phyloP scores from a whole-genome alignment of 2,329 filamentous ascomycete species.

The Hansfordia pulvinata region DNA sequence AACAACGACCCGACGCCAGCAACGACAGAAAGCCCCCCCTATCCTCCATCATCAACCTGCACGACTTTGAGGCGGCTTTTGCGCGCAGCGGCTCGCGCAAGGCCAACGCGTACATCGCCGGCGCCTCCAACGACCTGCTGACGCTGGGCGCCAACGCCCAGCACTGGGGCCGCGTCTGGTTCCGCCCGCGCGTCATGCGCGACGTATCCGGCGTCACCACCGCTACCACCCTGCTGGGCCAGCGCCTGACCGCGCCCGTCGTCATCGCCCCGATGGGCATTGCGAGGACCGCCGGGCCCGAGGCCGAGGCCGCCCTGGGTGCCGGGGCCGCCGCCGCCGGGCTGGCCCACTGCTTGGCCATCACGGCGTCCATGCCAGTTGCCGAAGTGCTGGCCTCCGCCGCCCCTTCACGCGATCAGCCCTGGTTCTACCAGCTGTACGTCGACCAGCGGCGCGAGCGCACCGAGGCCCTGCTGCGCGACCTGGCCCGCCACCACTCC shows the following conservation, averaged over 20 bases:
- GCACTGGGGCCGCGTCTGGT: conserved; percentile 9
- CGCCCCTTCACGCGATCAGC: neutral
- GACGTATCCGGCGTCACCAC: conserved; percentile 8
- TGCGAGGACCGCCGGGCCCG: conserved; percentile 5
- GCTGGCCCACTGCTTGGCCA: neutral
- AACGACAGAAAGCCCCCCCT: neutral
- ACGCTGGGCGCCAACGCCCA: conserved; percentile 9
- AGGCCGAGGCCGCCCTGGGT: conserved; percentile 1
- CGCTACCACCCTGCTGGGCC: conserved; percentile 8
- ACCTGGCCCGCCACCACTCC: neutral
- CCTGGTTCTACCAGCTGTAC: conserved; percentile 6
- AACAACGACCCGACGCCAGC: neutral
- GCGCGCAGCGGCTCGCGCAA: conserved; percentile 5
- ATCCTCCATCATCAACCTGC: conserved; percentile 10
- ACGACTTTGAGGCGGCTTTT: conserved; percentile 13
- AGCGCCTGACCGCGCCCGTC: conserved; percentile 8
- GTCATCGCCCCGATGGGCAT: conserved; percentile 10
- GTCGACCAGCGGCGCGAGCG: conserved; percentile 4
- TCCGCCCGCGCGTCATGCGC: conserved; percentile 11
- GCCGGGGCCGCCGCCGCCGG: neutral
- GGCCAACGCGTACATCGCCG: conserved; percentile 11
- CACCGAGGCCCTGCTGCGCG: neutral
- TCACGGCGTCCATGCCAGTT: conserved; percentile 3
- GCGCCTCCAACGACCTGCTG: conserved; percentile 12
- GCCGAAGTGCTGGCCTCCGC: conserved; percentile 4